Evolutionary conservation across 805 yeast genomes (phyloP).

Genomic region (Sungouiozyma intestinalis): DNA sequence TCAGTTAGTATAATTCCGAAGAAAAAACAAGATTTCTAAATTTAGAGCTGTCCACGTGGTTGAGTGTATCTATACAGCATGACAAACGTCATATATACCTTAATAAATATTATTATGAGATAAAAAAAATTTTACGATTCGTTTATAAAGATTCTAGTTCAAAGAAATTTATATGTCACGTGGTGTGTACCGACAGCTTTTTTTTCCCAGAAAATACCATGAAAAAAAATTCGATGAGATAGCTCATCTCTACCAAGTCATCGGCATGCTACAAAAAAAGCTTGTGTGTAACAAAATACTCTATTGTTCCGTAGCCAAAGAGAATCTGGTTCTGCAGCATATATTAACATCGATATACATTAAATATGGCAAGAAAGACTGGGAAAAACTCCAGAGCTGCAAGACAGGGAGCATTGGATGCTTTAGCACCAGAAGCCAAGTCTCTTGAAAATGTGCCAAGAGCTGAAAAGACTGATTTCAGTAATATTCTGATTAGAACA

Average conservation of each 20-base stretch:
- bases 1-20: too few species aligned
- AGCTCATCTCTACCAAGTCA: background rate
- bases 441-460: constrained; percentile 47
- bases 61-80: background rate
- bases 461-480: constrained; percentile 46
- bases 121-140: too few species aligned
- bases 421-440: constrained; percentile 26
- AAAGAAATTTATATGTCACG: too few species aligned
- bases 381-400: constrained; percentile 61
- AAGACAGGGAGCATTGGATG: constrained; percentile 42
- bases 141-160: too few species aligned
- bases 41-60: background rate
- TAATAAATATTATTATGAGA: too few species aligned
- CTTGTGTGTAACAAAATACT: too few species aligned
- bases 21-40: too few species aligned
- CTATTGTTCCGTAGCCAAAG: too few species aligned
- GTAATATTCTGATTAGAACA: constrained; percentile 57
- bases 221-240: background rate
- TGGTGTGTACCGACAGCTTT: background rate
- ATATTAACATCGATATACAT: background rate
- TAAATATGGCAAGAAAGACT: constrained; percentile 10
- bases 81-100: too few species aligned
- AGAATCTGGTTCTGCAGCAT: too few species aligned
- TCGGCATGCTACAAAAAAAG: too few species aligned
- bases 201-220: background rate